Conservation (phyloP, 2,329 filamentous ascomycete species). For the Tympanopsis confertula region DNA sequence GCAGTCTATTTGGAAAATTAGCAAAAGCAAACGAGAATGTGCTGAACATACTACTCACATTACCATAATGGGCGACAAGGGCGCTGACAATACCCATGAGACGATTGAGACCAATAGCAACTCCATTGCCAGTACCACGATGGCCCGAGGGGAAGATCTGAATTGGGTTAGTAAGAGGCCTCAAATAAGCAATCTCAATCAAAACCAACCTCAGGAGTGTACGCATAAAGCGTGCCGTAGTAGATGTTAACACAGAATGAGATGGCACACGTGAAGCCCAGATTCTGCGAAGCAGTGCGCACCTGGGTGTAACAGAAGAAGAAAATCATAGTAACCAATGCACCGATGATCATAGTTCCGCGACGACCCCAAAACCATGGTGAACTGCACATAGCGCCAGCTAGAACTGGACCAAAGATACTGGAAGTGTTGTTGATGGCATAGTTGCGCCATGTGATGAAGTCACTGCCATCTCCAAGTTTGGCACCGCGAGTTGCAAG, state of each 20-base stretch:
- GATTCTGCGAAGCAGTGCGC: conserved; percentile 32
- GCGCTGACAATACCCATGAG: conserved; percentile 67
- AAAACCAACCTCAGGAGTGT: conserved; percentile 43
- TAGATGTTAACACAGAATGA: conserved; percentile 61
- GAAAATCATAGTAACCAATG: conserved; percentile 34
- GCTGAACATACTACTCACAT: too few species aligned
- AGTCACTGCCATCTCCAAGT: conserved; percentile 35
- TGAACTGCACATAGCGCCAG: conserved; percentile 35
- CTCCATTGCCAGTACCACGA: conserved; percentile 63
- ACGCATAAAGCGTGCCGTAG: conserved; percentile 56
- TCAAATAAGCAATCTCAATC: too few species aligned
- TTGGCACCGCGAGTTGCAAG: conserved; percentile 46
- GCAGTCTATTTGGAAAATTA: conserved; percentile 43
- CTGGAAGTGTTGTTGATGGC: conserved; percentile 36
- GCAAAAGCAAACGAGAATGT: conserved; percentile 61
- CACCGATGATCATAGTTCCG: conserved; percentile 35
- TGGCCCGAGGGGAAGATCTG: conserved; percentile 50
- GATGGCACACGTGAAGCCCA: conserved; percentile 45
- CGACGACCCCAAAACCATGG: conserved; percentile 34
- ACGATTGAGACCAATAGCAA: conserved; percentile 59
- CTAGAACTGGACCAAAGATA: conserved; percentile 40
- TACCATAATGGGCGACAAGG: too few species aligned
- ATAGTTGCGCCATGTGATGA: conserved; percentile 46
- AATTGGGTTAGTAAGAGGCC: too few species aligned
- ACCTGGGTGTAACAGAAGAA: conserved; percentile 50